phyloP scores from a whole-genome alignment of 306 rosid genomes.

The Calophaca sinica region DNA sequence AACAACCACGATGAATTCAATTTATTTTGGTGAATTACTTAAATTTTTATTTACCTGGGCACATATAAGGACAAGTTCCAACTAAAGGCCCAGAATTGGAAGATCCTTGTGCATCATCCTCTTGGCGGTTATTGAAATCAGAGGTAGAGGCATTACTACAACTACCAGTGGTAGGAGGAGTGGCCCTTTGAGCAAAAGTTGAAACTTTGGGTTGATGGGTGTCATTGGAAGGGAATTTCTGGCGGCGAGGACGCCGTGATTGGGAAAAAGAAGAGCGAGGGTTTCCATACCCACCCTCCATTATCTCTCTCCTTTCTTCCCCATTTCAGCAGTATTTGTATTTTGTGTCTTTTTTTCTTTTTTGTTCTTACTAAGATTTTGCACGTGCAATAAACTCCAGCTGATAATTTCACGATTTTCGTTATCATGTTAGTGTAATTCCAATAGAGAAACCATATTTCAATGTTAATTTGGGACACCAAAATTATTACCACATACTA shows the following conservation, averaged over 20 bases:
- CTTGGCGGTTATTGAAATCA: slow-evolving; percentile 24
- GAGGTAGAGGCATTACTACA: slow-evolving; percentile 29
- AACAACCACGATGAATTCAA: not conserved
- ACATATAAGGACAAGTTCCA: slow-evolving; percentile 85
- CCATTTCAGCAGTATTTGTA: not conserved
- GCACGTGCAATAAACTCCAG: too few species aligned
- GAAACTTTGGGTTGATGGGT: slow-evolving; percentile 41
- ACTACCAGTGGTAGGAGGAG: slow-evolving; percentile 18
- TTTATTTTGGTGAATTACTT: not conserved
- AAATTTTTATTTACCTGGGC: slow-evolving; percentile 65
- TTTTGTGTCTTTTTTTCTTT: not conserved
- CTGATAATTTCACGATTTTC: too few species aligned
- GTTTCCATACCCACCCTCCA: slow-evolving; percentile 52
- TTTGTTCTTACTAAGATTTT: not conserved
- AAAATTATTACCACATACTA: too few species aligned
- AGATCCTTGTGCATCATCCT: slow-evolving; percentile 19
- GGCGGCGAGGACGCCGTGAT: slow-evolving; percentile 37
- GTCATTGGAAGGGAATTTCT: slow-evolving; percentile 31
- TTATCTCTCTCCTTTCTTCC: slow-evolving; percentile 30
- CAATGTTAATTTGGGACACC: too few species aligned
- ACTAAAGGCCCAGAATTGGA: slow-evolving; percentile 52
- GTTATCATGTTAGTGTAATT: too few species aligned
- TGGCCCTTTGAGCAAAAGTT: slow-evolving; percentile 34
- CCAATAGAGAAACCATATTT: too few species aligned
- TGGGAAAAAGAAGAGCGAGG: slow-evolving; percentile 44